Base-by-base conservation (phyloP, 495 filamentous ascomycete species). In the Penicillium lagena region DNA sequence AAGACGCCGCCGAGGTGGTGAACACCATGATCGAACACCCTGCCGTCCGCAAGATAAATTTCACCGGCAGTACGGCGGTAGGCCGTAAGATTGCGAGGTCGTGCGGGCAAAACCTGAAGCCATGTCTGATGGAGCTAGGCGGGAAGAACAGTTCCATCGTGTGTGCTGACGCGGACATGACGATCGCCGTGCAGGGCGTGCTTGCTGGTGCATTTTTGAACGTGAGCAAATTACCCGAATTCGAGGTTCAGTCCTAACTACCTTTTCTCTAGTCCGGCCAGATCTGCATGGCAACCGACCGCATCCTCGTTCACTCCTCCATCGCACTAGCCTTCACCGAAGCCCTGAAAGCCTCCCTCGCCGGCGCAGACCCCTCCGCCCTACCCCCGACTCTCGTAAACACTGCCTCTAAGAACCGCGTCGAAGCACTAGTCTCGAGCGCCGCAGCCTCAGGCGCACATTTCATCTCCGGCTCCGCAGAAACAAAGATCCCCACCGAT, bases 271-370 rank as follows among this genome's bases (percentile, higher is more conserved):
- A 80, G 64, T 70, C 78, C 33, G 90, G 90, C 7, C 90, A 96
- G 66, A 83, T 91, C 36, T 95, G 90, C 68, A 90, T 96, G 89
- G 73, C 81, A 2, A 94, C 89, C 0, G 90, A 95, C 62, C 78
- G 85, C 11, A 88, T 96, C 55, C 68, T 95, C 33, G 82, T 95
- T 11, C 84, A 93, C 62, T 75, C 76, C 29, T 75, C 75, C 11
- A 71, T 95, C 50, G 73, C 75, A 13, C 64, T 66, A 2, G 58
- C 74, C 12, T 96, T 94, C 56, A 48, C 55, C 9, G 45, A 51
- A 1, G 59, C 66, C 1, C 54, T 73, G 6, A 70, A 79, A 29
- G 56, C 33, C 2, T 72, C 76, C 12, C 62, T 80, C 14, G 66
- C 70, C 7, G 47, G 73, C 12, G 73, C 70, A 13, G 61, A 67